A percentile compares a stretch with the other conserved stretches of the same genome.
Evolutionary conservation across 148 eudicot species (phyloP).

Genomic region (Oxyria digyna): DNA sequence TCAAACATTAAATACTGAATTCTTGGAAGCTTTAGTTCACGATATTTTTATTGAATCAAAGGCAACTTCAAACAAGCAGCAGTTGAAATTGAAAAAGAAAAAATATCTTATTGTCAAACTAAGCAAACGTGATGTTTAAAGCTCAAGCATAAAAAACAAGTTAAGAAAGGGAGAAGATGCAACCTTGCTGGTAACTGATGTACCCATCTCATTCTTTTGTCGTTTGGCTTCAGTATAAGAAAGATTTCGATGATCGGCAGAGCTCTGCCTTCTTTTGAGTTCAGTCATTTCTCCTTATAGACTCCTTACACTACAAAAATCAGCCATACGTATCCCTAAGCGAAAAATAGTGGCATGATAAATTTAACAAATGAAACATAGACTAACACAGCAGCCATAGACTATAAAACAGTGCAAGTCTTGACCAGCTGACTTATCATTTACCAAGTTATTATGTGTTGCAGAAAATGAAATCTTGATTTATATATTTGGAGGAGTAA

Average conservation of each 20-base stretch:
- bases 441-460: background rate
- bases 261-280: slow-evolving; percentile 5
- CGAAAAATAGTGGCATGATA: background rate
- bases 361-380: background rate
- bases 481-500: background rate
- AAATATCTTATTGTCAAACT: background rate
- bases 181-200: slow-evolving; percentile 8
- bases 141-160: background rate
- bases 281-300: slow-evolving; percentile 6
- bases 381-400: background rate
- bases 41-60: background rate
- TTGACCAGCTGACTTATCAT: background rate
- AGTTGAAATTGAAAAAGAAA: background rate
- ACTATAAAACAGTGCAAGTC: background rate
- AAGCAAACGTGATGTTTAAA: background rate
- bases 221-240: slow-evolving; percentile 6
- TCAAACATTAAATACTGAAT: background rate
- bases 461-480: background rate
- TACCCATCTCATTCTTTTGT: slow-evolving; percentile 5
- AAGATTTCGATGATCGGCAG: slow-evolving; percentile 1
- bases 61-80: background rate
- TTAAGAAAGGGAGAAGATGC: background rate
- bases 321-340: background rate
- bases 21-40: background rate
- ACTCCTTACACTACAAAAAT: background rate